These are phyloP conservation scores for Allium sativum DNA, from an alignment of 106 monocot species.

Conservation along the genomic window DNA sequence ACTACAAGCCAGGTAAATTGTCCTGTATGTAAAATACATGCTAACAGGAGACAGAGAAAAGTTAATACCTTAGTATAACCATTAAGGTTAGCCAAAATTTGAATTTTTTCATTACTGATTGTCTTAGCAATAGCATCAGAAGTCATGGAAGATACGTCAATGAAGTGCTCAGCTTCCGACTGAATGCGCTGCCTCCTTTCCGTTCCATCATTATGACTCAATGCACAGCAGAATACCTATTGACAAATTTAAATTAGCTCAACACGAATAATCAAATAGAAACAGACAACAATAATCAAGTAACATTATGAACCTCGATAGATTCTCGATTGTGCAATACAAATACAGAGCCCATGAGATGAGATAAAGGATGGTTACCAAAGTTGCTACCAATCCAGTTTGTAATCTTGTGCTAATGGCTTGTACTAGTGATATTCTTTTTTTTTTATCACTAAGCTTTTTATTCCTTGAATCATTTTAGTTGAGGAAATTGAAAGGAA, in stretches of 20 bases:
- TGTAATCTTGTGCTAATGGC: no score
- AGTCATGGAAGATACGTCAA: constrained; percentile 83
- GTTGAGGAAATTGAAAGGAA: no score
- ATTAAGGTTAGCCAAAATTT: constrained; percentile 92
- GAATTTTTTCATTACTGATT: constrained; percentile 88
- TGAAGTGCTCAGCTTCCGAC: constrained; percentile 83
- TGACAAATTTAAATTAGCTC: not conserved
- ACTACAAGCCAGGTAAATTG: no score
- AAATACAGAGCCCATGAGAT: constrained; percentile 98
- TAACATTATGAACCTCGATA: constrained; percentile 51
- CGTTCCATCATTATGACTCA: constrained; percentile 91
- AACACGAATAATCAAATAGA: not conserved
- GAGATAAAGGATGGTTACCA: constrained; percentile 94
- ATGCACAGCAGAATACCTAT: constrained; percentile 95
- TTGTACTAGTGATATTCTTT: no score
- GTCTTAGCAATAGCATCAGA: constrained; percentile 81
- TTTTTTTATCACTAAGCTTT: not conserved
- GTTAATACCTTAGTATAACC: constrained; percentile 87
- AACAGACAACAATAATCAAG: not conserved
- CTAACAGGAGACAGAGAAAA: not conserved
- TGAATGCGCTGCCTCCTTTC: constrained; percentile 90
- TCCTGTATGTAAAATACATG: no score
- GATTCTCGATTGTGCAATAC: constrained; percentile 83
- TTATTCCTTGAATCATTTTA: not conserved
- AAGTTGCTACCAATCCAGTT: constrained; percentile 98